Base-by-base conservation (phyloP, 257 asterid species). In the Cynanchum wilfordii region DNA sequence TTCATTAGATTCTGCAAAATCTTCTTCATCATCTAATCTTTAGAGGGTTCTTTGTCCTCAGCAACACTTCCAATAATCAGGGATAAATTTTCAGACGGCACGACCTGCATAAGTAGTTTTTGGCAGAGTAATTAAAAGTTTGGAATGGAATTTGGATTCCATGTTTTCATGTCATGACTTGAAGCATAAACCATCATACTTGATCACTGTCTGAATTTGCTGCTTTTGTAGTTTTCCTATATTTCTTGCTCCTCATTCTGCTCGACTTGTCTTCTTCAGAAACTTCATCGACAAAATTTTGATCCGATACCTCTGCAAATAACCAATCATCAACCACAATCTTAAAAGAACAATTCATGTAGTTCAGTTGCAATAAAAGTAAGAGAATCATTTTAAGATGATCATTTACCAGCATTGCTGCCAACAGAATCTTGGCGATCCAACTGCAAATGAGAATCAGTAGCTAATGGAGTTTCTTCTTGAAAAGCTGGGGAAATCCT, bases 271-370 rank as follows among this genome's bases (percentile, higher is more conserved):
- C 85, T 69, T 81, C 90, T 76, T 80, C 85, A 51, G 74, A 50
- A 63, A 74, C 87, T 71, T 83, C 94, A 56, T 88, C 90, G 9
- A 51, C 69, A 47, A 90, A 90, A 79, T 90, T 90, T 79, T 90
- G 96, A 76, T 79, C 95, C 2, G 76, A 75, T 77, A 75, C 83
- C 85, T 90, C 96, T 89, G 85, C 38, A 76, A 72, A 72, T 25
- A 66, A 73, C 69, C 36, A 30, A 60, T 40, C 47, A 64, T 24
- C n/a, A 33, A 20, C 19, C 47, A 33, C 56, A 33, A 33, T 63
- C 47, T 63, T 64, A 8, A 56, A 56, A 24, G 19, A 58, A 11
- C 36, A 11, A 30, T 60, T 24, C 11, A 29, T 38, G 11, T 60
- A 30, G 2, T 60, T 30, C 22, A 29, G 1, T 60, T 60, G 45